Evolutionary conservation across 139 green algal genomes (phyloP), one percentile per base, ranked within the genome.

Genomic region (Micractinium conductrix): DNA sequence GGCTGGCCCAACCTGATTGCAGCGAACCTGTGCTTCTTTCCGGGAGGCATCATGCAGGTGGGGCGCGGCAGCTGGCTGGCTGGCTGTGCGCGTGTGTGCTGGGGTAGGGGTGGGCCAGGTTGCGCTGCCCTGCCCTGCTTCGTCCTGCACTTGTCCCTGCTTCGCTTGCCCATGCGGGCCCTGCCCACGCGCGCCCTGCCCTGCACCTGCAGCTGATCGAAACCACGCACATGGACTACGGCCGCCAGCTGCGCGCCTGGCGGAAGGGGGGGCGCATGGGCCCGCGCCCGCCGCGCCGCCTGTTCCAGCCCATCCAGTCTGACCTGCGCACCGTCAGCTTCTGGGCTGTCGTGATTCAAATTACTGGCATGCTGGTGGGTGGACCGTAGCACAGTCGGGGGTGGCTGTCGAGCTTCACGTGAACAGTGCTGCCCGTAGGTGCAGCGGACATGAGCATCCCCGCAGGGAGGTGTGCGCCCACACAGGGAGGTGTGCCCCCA

Each of bases 11-110:
- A 68, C 37, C 8, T 68, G n/a, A 22, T 81, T 17, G 74, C 74
- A 1, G 74, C 74, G 3, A 69, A 68, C 50, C 53, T 81, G 10
- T 81, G 35, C 74, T 81, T 81, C 74, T 81, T 81, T 21, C 50
- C 74, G 4, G 74, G 28, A 5, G 74, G 74, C 33, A 44, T 69
- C 12, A 17, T 81, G 33, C 74, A 69, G 74, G 74, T 68, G 50
- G 26, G 74, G 8, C 7, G 28, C 2, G 28, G 12, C 24, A 35
- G 22, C 42, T 60, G 42, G 28, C 42, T 60, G 68, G 21, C 16
- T 33, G 60, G 24, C 14, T 69, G 24, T 69, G 24, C 60, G 24
- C 16, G 21, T 33, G 24, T 33, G 24, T 35, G 60, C 16, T 69
- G 60, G 24, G 24, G 60, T 33, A n/a, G 60, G 60, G 26, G 21